Evolutionary conservation across 176 grass and related monocot genomes (phyloP), one percentile per base, ranked within the genome.

Genomic region (Carex parvula): DNA sequence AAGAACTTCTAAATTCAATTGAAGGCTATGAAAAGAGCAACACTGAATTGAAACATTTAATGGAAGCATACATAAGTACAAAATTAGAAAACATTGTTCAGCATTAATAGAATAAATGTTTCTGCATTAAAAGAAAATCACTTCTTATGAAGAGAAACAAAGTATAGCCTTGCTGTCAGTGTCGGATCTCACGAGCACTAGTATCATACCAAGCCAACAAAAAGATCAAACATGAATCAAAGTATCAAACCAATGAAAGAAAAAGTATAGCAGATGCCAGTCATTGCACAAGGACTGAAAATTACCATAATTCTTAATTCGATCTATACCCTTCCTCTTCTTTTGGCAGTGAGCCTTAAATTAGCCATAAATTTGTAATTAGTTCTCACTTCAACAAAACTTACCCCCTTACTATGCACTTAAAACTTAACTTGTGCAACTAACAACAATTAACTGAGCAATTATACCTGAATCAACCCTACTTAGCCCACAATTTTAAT

Each of bases 1-100:
- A 55, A 32, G 57, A 60, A 46, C 60, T 52, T n/a, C 37, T 88
- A 20, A 79, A 70, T 67, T 56, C 26, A 18, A 85, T 57, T 79
- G 8, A 72, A 80, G n/a, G 8, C 22, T 59, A 85, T 39, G 68
- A 56, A 54, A 72, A 84, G 22, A 16, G 50, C 24, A 77, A 56
- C 72, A 77, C 56, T 77, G 21, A 32, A 77, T 55, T 75, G n/a
- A 11, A 75, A 53, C 4, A 75, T 13, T 73, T 52, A 74, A 53
- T 76, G 11, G 13, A 76, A 29, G 21, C 21, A 62, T 24, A 76
- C 5, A 75, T 10, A 11, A 50, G 37, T 50, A 50, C 14, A 2
- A 24, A 53, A 75, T 54, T 54, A 54, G 10, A 41, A 18, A 46
- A 1, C 13, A 46, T 29, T 52, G 21, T 54, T 75, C 46, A 75